Evolutionary conservation across 2,329 filamentous ascomycete genomes (phyloP).

Genomic region (Microsporum canis): DNA sequence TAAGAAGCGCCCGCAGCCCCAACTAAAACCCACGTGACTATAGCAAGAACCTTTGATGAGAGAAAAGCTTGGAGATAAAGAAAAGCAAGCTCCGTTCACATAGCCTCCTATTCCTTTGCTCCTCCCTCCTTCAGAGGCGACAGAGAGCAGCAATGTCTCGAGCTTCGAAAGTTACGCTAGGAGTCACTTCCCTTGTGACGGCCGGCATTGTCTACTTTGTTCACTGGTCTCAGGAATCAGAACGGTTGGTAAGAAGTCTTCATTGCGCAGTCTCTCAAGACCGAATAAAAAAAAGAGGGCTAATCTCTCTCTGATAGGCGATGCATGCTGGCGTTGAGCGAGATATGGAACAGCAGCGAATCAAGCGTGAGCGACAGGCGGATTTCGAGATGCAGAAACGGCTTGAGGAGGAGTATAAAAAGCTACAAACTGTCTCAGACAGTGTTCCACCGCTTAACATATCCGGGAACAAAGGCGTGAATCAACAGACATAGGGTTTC

Average conservation of each 20-base stretch:
- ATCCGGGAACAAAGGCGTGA: neutral
- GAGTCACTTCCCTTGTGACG: slow-evolving; percentile 64
- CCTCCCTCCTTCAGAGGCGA: neutral
- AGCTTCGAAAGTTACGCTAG: slow-evolving; percentile 75
- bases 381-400: slow-evolving; percentile 88
- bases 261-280: neutral
- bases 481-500: neutral
- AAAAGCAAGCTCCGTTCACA: neutral
- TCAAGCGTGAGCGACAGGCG: slow-evolving; percentile 81
- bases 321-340: slow-evolving; percentile 94
- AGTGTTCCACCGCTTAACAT: neutral
- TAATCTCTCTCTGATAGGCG: slow-evolving; percentile 40
- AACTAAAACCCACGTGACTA: neutral
- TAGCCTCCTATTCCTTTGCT: neutral
- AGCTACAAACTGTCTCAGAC: slow-evolving; percentile 66
- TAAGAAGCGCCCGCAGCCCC: neutral
- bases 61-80: neutral
- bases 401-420: slow-evolving; percentile 81
- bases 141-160: slow-evolving; percentile 57
- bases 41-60: neutral
- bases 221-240: slow-evolving; percentile 75
- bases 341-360: slow-evolving; percentile 83
- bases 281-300: neutral
- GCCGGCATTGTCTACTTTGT: slow-evolving; percentile 70
- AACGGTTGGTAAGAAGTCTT: slow-evolving; percentile 57